A percentile compares a stretch with the other conserved stretches of the same genome.
These are phyloP conservation scores for Lentinula detonsa DNA, from an alignment of 768 basidiomycete genomes.

Conservation along the genomic window DNA sequence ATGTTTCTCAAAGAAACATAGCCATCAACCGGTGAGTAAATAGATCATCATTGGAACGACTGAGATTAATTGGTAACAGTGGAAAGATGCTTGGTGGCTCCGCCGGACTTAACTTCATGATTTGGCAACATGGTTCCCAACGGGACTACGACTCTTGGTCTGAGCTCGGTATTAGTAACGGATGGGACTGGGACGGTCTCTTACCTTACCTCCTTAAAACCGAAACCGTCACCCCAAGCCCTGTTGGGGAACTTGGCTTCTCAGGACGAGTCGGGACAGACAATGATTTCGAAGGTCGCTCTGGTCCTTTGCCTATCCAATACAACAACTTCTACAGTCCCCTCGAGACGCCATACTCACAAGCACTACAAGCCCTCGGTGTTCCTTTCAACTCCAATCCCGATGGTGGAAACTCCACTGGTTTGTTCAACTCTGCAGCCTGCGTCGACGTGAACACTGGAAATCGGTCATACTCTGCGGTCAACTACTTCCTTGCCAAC, in stretches of 20 bases:
- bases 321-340: background rate
- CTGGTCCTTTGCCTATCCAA: background rate
- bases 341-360: background rate
- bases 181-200: constrained; percentile 8
- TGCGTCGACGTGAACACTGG: constrained; percentile 4
- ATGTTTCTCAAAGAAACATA: background rate
- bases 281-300: background rate
- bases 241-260: background rate
- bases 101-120: constrained; percentile 16
- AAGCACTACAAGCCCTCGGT: background rate
- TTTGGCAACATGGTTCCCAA: constrained; percentile 12
- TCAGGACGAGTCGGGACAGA: background rate
- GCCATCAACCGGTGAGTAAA: background rate
- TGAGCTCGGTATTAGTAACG: constrained; percentile 8
- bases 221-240: background rate
- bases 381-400: background rate
- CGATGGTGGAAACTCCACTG: constrained; percentile 1
- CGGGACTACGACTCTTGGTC: constrained; percentile 17
- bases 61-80: constrained; percentile 4
- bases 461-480: constrained; percentile 6
- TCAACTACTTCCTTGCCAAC: background rate
- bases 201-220: constrained; percentile 4
- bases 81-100: constrained; percentile 18
- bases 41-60: background rate
- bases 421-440: background rate